These are phyloP conservation scores for Xerocomellus chrysenteron DNA, from an alignment of 768 basidiomycete genomes.

Conservation along the genomic window DNA sequence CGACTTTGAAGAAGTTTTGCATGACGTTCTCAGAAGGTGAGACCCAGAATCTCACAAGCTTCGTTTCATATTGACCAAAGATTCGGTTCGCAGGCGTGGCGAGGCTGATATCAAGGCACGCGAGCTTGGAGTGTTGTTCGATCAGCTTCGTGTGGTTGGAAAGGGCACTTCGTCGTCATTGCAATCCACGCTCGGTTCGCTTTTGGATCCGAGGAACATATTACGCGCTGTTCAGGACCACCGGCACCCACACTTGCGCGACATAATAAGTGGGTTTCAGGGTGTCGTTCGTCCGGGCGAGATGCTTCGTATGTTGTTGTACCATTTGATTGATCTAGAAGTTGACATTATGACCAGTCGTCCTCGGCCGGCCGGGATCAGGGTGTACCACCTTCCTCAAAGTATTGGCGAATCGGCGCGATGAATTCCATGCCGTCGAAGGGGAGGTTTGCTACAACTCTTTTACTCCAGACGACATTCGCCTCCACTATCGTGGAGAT, in stretches of 20 bases:
- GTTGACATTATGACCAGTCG: constrained; percentile 46
- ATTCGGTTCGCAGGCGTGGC: constrained; percentile 37
- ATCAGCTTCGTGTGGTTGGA: constrained; percentile 58
- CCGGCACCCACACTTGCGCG: constrained; percentile 61
- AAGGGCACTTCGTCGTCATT: constrained; percentile 53
- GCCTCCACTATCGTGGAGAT: constrained; percentile 71
- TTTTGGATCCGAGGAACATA: constrained; percentile 52
- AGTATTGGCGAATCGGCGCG: constrained; percentile 71
- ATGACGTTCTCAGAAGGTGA: constrained; percentile 25
- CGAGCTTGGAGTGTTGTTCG: constrained; percentile 61
- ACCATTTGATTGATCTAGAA: background rate
- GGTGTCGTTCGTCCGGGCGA: constrained; percentile 62
- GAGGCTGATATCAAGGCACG: constrained; percentile 51
- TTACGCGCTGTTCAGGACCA: constrained; percentile 41
- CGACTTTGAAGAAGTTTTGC: constrained; percentile 31
- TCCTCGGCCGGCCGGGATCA: constrained; percentile 81
- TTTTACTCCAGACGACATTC: constrained; percentile 62
- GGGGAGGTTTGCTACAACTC: constrained; percentile 80
- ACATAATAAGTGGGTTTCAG: constrained; percentile 52
- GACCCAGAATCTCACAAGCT: background rate
- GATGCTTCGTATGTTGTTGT: constrained; percentile 58
- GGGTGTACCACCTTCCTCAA: constrained; percentile 87
- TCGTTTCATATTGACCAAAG: background rate
- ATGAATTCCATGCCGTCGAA: constrained; percentile 62
- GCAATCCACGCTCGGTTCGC: constrained; percentile 61